Base-by-base conservation (phyloP, 2,329 filamentous ascomycete genomes). In the Thermomyces lanuginosus region DNA sequence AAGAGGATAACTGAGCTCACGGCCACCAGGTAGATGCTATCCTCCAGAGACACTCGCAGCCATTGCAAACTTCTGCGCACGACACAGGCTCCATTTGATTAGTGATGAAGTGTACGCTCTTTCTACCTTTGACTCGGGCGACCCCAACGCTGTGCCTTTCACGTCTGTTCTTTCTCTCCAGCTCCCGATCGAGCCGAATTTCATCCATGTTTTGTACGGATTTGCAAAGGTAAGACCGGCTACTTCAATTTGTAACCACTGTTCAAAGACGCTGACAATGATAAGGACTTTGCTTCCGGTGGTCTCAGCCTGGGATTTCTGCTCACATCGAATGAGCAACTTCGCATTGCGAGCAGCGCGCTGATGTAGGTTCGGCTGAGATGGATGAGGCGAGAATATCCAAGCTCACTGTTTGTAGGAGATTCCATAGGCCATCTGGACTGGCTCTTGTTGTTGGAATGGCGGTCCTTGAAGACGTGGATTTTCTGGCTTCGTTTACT, bases 81-180 rank as follows among this genome's bases (percentile, higher is more conserved):
- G 49, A 23, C 43, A 68, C 33, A 33, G 45, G 1, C 47, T 70
- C 7, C 64, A 71, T 36, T 48, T 70, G 15, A 58, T 70, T 39
- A 59, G 56, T 35, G 66, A 70, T 38, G 66, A 71, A 38, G 56
- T 71, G 8, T 70, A 71, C 37, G 66, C 62, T 3, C 42, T 64
- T 1, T 67, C 62, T 5, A 48, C 61, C 1, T 70, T 60, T 39
- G 36, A 53, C 9, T 16, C 13, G 5, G 19, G 24, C 16, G 10
- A 9, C 19, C 6, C 13, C 2, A 15, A 37, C 3, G 43, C 44
- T 2, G 33, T 48, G 1, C 47, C 51, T 0, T 68, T 68, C 31
- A 51, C 51, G 3, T 66, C 62, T 0, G 44, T 51, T 1, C 46
- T 66, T 2, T 49, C 60, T 0, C 48, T 67, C 8, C 46, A 60